Percentiles rank a stretch among this genome's conserved stretches.
Evolutionary conservation across 306 rosid species (phyloP).

Genomic region (Cicer yamashitae): DNA sequence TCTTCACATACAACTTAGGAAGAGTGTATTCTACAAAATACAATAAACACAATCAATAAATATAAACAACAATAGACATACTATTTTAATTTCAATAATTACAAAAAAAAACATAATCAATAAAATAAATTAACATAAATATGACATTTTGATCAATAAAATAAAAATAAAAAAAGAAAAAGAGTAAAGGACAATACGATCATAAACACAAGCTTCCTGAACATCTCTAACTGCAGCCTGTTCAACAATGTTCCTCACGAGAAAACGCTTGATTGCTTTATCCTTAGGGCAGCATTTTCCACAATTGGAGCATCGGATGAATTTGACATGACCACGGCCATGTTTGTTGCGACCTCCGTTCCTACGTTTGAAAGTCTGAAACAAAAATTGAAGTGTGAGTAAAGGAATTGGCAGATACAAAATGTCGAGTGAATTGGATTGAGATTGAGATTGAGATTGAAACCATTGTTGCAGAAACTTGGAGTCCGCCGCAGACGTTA

Average conservation of each 20-base stretch:
- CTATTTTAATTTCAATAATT: constrained; percentile 9
- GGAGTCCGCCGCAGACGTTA: no score
- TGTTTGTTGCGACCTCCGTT: constrained; percentile 96
- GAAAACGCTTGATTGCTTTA: constrained; percentile 74
- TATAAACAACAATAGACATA: neutral
- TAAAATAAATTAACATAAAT: neutral
- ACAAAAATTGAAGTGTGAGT: neutral
- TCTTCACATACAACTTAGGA: constrained; percentile 93
- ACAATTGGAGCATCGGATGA: constrained; percentile 90
- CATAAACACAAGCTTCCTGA: constrained; percentile 95
- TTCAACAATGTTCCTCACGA: constrained; percentile 96
- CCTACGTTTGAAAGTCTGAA: constrained; percentile 93
- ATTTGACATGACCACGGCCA: constrained; percentile 93
- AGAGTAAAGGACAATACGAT: constrained; percentile 53
- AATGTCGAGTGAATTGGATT: neutral
- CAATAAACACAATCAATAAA: neutral
- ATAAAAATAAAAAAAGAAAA: neutral
- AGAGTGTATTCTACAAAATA: constrained; percentile 72
- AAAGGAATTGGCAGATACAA: neutral
- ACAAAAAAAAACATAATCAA: neutral
- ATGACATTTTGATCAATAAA: neutral
- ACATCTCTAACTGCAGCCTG: constrained; percentile 98
- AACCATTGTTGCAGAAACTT: neutral
- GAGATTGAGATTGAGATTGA: neutral
- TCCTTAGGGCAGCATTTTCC: constrained; percentile 99